These are phyloP conservation scores for Pelagophyceae sp. DNA, from an alignment of 352 stramenopile genomes.

Conservation along the genomic window DNA sequence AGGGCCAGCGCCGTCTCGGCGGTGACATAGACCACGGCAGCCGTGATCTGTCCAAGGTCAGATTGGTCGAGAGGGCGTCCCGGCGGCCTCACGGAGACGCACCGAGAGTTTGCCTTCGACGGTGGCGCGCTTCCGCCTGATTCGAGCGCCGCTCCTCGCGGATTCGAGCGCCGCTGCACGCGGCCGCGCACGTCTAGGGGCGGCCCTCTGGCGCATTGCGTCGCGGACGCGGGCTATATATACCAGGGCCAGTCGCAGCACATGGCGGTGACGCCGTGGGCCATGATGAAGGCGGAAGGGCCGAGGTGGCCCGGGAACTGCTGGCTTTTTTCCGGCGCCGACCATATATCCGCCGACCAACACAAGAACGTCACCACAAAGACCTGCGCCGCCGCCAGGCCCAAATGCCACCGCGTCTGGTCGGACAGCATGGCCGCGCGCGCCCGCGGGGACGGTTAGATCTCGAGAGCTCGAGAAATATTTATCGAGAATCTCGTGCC, in stretches of 20 bases:
- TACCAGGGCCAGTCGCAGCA: background rate
- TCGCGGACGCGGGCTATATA: no score
- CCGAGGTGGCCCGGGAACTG: slow-evolving; percentile 20
- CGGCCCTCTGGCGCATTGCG: no score
- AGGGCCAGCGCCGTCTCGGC: background rate
- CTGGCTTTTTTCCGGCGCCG: background rate
- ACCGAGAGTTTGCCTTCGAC: slow-evolving; percentile 15
- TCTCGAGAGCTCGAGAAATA: no score
- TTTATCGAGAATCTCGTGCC: no score
- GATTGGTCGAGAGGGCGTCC: background rate
- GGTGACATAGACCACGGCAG: background rate
- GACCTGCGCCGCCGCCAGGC: background rate
- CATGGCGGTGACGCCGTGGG: slow-evolving; percentile 4
- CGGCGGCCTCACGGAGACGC: no score
- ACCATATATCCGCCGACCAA: background rate
- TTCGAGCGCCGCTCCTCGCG: no score
- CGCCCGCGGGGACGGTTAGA: no score
- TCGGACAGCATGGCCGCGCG: background rate
- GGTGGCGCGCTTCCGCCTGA: background rate
- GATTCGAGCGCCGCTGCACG: no score
- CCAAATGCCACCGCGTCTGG: background rate
- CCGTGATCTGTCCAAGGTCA: background rate
- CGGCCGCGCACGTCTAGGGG: no score
- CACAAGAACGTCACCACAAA: background rate
- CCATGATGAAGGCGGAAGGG: slow-evolving; percentile 3